Base-by-base conservation (phyloP, 768 basidiomycete genomes). In the Exidia glandulosa region DNA sequence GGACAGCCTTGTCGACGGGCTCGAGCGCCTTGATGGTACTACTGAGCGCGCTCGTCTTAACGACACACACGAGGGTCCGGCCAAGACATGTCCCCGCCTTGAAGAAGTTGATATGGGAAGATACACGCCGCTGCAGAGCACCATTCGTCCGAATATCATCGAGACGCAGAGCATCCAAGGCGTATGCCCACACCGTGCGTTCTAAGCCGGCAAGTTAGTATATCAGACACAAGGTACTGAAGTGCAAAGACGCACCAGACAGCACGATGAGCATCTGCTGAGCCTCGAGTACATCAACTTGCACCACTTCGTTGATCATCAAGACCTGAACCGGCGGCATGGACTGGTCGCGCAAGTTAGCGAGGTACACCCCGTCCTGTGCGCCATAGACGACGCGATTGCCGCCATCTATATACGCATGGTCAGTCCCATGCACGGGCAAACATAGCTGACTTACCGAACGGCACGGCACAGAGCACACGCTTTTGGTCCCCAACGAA, bases 11-110 rank as follows among this genome's bases (percentile, higher is more conserved):
- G 69, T 98, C 94, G 63, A 98, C 91, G 0, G 96, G 96, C 66
- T 98, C 96, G 60, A 98, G 79, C 1, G 90, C 87, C 78, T 98
- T 98, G 78, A 98, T 96, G 25, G 95, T 98, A 65, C 92, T 97
- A 19, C 93, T 95, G 57, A 96, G 75, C 58, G 92, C 91, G 63
- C 88, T 91, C 1, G 92, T 90, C 75, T 98, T 99, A 68, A 98
- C 95, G 52, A 98, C 88, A 68, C 96, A 98, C 55, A 99, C 93
- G 12, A 99, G 81, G 19, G 90, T 90, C 61, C 86, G 83, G 36
- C 90, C 91, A 29, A 98, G 78, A 69, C 95, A 99, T 48, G 87
- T 81, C 0, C 96, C 96, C 9, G 91, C 88, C 73, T 98, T 98
- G 82, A 99, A 98, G 76, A 98, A 98, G 2, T 92, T 88, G 0